Evolutionary conservation across 805 yeast genomes (phyloP), one percentile per base, ranked within the genome.

Genomic region (Candida michaelii): DNA sequence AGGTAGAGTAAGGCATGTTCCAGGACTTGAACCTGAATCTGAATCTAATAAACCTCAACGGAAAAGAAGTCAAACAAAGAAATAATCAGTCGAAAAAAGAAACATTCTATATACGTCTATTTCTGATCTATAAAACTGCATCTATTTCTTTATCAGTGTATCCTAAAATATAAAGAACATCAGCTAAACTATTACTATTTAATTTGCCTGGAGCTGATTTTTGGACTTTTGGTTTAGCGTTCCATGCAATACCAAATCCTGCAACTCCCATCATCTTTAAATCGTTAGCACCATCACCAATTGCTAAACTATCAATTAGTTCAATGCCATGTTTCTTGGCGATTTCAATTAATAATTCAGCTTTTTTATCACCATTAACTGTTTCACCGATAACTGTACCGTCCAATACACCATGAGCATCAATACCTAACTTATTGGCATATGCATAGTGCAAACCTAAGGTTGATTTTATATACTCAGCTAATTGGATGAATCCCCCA

Each of bases 241-340:
- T 86, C 95, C 97, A 93, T 0, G 99, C 99, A 41, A 93, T 73
- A 15, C 99, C 99, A 59, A 80, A 85, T 0, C 98, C 98, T 2
- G 96, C 97, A 11, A 66, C 79, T 2, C 70, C 76, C 98, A 93
- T 93, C 89, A 95, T 95, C 34, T 78, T 77, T 57, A 93, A 69
- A 65, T 93, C 99, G 56, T 93, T 93, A 17, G 98, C 97, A 29
- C 99, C 99, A 60, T 93, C 98, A 27, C 98, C 98, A 29, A 91
- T 85, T 37, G 97, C 97, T 35, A 86, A 83, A 1, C 83, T 82
- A 3, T 71, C 58, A 32, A 59, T 59, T 9, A 79, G 65, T 16
- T 75, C 77, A 27, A 85, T 68, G 9, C 62, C 62, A 49, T 81
- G 83, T 30, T 72, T 74, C 4, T 60, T 51, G 1, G 91, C 84